phyloP scores from a whole-genome alignment of 2,329 filamentous ascomycete genomes.

The Pseudogymnoascus sp. region DNA sequence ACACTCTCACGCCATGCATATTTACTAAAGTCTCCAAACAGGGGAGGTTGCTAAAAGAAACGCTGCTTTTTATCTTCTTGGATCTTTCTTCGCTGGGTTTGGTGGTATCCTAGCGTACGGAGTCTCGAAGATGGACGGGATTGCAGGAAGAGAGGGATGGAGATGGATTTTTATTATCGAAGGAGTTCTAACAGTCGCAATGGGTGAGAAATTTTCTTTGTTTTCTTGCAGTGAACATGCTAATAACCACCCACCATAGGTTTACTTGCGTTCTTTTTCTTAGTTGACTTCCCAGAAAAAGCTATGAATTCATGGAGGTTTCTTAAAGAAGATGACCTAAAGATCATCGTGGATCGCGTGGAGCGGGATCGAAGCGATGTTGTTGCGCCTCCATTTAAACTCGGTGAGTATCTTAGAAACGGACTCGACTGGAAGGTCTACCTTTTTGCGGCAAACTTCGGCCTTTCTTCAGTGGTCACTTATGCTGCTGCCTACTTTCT shows the following conservation, averaged over 20 bases:
- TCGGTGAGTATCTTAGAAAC: conserved; percentile 38
- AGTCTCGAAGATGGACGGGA: conserved; percentile 41
- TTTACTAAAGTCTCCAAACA: neutral
- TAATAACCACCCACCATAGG: neutral
- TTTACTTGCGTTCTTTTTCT: conserved; percentile 43
- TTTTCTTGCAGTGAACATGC: neutral
- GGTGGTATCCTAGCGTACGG: conserved; percentile 46
- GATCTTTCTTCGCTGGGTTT: conserved; percentile 43
- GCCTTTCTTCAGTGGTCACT: conserved; percentile 58
- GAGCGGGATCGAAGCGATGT: conserved; percentile 48
- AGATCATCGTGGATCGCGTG: conserved; percentile 44
- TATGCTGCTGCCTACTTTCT: conserved; percentile 73
- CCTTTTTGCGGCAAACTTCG: conserved; percentile 51
- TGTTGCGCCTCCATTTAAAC: conserved; percentile 36
- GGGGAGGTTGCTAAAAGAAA: conserved; percentile 17
- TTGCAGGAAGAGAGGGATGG: conserved; percentile 46
- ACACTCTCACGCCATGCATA: neutral
- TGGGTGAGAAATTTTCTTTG: neutral
- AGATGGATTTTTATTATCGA: conserved; percentile 45
- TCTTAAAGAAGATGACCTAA: conserved; percentile 39
- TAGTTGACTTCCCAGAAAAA: conserved; percentile 55
- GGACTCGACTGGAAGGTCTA: conserved; percentile 49
- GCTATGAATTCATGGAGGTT: conserved; percentile 37
- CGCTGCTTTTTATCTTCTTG: conserved; percentile 43
- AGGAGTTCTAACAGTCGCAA: neutral